Evolutionary conservation across 2,329 filamentous ascomycete species (phyloP), one percentile per base, ranked within the genome.

Genomic region (Aureobasidium sp.): DNA sequence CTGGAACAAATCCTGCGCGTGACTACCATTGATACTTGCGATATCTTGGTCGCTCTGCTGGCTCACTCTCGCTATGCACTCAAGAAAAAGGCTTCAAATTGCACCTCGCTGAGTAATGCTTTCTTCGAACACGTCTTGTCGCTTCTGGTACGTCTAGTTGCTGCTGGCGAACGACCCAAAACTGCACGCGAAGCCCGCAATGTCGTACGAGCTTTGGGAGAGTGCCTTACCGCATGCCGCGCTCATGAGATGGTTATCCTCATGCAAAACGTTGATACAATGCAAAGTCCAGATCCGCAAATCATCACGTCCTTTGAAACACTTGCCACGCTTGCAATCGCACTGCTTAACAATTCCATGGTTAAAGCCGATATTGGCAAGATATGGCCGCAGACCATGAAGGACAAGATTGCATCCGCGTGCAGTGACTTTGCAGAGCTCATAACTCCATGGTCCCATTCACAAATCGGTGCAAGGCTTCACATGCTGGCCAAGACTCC

Each of bases 391-490:
- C 53, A 61, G 53, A 39, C 65, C 68, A 23, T 64, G 62, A 50
- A 68, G 68, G 47, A 67, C 3, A 63, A 62, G 20, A 64, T 75
- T 3, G 68, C 70, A 2, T 62, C 64, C 15, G 68, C 70, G 47
- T 69, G 73, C 64, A 61, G 67, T 52, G 69, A 69, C 41, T 75
- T 70, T 62, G 70, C 73, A 61, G 64, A 65, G 20, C 66, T 72
- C 23, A 67, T 74, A n/a, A 63, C 71, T 20, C 71, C 71, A 46
- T 71, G 68, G 67, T 69, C 70, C 41, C 68, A 72, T 27, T 72
- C 72, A 3, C 70, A 68, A 41, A 61, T 69, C 8, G 64, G 67
- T 13, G 68, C 69, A 12, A 67, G 68, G n/a, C 61, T 75, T 56
- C 68, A 69, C 29, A 65, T 64, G 13, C 41, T 74, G 27, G 65